Conservation (phyloP, 2,329 filamentous ascomycete genomes). For the Calonectria henricotiae region DNA sequence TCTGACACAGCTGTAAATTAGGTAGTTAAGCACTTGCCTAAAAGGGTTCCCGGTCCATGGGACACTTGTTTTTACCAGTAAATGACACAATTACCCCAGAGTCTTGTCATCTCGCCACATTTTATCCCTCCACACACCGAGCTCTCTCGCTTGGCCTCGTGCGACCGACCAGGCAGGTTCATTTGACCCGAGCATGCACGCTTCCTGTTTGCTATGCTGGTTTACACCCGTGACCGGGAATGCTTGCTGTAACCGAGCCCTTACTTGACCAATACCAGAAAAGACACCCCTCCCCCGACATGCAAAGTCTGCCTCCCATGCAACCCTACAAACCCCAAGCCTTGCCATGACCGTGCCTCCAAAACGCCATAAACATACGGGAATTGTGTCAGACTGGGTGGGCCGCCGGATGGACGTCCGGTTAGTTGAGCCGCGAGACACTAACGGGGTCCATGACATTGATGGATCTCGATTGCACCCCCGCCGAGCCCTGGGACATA, state of each 20-base stretch:
- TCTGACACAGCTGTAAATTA: neutral
- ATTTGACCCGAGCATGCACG: too few relatives aligned
- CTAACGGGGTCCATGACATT: neutral
- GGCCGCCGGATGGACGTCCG: neutral
- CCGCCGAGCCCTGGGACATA: neutral
- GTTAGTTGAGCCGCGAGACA: neutral
- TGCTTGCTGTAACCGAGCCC: conserved; percentile 11
- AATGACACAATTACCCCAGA: conserved; percentile 4
- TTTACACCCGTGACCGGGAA: neutral
- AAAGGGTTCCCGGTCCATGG: neutral
- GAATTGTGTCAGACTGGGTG: conserved; percentile 1
- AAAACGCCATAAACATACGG: neutral
- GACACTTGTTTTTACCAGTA: neutral
- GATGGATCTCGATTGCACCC: conserved; percentile 8
- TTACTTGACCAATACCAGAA: neutral
- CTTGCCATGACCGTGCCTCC: neutral
- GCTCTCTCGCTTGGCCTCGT: conserved; percentile 12
- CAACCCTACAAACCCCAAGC: neutral
- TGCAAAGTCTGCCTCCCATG: neutral
- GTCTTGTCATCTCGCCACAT: conserved; percentile 13
- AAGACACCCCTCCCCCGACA: neutral
- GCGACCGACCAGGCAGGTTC: neutral
- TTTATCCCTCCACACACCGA: conserved; percentile 35
- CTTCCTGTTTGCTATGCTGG: neutral
- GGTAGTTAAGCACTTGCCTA: neutral